Evolutionary conservation across 1,284 basidiomycete species (phyloP), one percentile per base, ranked within the genome.

Genomic region (Leccinum fuscescens): DNA sequence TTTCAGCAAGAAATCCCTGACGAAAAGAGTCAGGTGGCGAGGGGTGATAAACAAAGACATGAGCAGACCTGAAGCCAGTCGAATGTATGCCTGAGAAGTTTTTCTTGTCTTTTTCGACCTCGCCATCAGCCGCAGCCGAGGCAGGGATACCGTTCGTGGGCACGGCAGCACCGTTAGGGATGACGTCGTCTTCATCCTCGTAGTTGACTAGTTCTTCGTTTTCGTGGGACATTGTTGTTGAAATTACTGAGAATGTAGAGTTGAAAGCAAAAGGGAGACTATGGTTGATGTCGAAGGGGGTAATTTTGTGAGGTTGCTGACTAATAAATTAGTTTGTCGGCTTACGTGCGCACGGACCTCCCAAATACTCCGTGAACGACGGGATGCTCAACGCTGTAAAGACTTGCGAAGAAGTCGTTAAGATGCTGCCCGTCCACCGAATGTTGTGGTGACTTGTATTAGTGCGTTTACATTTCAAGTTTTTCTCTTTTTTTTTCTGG

Each of bases 61-160:
- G 54, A 60, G 57, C 83, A 63, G 62, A 94, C 94, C 93, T 86
- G 79, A 96, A 96, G 64, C 94, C 94, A 64, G 94, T 96, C 37
- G 94, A 95, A 81, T 98, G 96, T 70, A 98, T 96, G 48, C 95
- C 95, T 64, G 95, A 95, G 77, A 96, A 97, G 77, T 94, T 94
- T 82, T 95, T 96, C 84, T 96, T 96, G 76, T 95, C 93, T 73
- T 89, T 90, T 68, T 92, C 90, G 65, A 78, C 82, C 62, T 89
- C 90, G 52, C 82, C 88, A 61, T 80, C 85, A 58, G 78, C 81
- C 54, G 78, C 78, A 65, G 78, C 80, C 68, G 77, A 76, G 20
- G 79, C 74, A 61, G 80, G 80, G 60, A 83, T 85, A 60, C 83
- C 85, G 54, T 80, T 79, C 29, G 64, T 52, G 58, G 81, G 76